Base-by-base conservation (phyloP, 1,284 basidiomycete species). In the Trametes versicolor region DNA sequence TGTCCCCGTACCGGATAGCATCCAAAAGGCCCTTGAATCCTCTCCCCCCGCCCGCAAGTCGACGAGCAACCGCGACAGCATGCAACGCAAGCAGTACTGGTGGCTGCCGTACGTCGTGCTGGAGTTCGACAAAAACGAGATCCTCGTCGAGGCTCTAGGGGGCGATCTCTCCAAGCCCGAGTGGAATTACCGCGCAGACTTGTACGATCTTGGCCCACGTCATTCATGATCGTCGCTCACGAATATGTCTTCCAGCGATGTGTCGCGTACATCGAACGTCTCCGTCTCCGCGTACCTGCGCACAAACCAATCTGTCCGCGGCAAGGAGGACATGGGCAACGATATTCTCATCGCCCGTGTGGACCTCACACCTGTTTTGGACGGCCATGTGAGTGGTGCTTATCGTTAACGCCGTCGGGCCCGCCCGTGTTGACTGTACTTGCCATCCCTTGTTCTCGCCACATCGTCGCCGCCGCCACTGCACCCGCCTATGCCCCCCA, bases 71-170 rank as follows among this genome's bases (percentile, higher is more conserved):
- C 87, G 94, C 51, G 95, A 96, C 73, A 94, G 92, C 74, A 81
- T 97, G 77, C 95, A 97, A 76, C 86, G 96, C 71, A 94, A 91
- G 77, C 93, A 95, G 67, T 89, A 89, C 76, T 98, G 96, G 96
- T 98, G 95, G 95, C 85, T 99, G 37, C 97, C 97, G 25, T 99
- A 98, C 74, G 91, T 98, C 76, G 96, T 98, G 45, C 89, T 98
- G 70, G 97, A 98, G 79, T 99, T 99, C 82, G 97, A 99, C 85
- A 99, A 99, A 88, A 99, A 99, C 81, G 97, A 99, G 79, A 92
- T 99, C 70, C 82, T 99, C 71, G 93, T 99, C 69, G 97, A 99
- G 81, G 96, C 97, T 8, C 86, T 98, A 70, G 96, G 94, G 6
- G 97, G 97, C 39, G 95, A 98, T 77, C 83, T 92, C 47, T 75